phyloP scores from a whole-genome alignment of 169 alveolate genomes.

The Neospora caninum region DNA sequence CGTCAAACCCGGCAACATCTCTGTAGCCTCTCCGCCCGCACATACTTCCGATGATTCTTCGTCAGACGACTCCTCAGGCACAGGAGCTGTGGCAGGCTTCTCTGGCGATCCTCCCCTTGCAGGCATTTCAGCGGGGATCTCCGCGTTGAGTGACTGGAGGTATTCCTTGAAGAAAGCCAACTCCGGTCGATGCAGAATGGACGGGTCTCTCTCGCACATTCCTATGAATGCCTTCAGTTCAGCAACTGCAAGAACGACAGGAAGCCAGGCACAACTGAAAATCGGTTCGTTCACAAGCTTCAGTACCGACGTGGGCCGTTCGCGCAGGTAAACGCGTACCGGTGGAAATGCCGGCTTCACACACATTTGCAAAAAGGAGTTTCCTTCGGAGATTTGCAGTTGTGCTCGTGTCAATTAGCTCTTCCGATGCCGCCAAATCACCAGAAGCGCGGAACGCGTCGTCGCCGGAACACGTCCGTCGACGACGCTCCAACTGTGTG shows the following conservation, averaged over 20 bases:
- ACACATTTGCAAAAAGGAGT: background rate
- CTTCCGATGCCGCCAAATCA: background rate
- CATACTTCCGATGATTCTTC: background rate
- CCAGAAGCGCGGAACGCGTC: background rate
- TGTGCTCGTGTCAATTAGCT: no score
- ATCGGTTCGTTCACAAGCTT: background rate
- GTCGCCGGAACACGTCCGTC: background rate
- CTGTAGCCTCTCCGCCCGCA: background rate
- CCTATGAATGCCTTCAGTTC: conserved; percentile 78
- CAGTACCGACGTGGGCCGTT: background rate
- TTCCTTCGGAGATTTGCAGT: no score
- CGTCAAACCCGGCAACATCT: background rate
- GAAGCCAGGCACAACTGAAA: background rate
- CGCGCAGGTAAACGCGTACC: background rate
- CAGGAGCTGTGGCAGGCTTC: background rate
- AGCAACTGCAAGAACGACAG: conserved; percentile 64
- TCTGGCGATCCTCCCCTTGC: background rate
- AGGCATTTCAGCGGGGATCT: conserved; percentile 34
- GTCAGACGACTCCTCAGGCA: conserved; percentile 20
- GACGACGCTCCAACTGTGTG: no score
- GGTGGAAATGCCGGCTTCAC: background rate
- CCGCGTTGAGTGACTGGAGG: conserved; percentile 74
- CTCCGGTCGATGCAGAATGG: conserved; percentile 75
- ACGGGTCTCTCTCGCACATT: conserved; percentile 71
- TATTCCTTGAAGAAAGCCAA: conserved; percentile 74